Evolutionary conservation across 768 basidiomycete species (phyloP).

Genomic region (Boletus tomentosulus): DNA sequence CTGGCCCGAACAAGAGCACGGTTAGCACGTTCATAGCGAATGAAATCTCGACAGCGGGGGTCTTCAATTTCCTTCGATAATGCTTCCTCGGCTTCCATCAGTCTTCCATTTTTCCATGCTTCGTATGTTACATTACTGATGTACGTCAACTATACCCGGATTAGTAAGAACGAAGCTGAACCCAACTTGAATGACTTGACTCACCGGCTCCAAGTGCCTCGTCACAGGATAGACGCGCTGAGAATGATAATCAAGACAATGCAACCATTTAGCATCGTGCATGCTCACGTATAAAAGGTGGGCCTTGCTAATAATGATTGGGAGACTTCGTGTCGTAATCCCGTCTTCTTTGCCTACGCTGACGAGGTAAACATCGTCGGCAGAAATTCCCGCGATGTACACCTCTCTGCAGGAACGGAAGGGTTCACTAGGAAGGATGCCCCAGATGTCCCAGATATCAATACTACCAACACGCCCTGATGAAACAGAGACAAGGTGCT

Average conservation of each 20-base stretch:
- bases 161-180: not conserved
- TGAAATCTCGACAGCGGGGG: not conserved
- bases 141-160: constrained; percentile 9
- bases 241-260: not conserved
- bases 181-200: not conserved
- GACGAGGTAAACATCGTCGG: constrained; percentile 1
- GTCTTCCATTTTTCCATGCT: constrained; percentile 7
- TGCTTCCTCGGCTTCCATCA: constrained; percentile 2
- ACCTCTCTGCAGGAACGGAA: not conserved
- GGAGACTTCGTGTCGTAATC: constrained; percentile 1
- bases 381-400: not conserved
- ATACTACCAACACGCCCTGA: not conserved
- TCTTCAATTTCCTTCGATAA: constrained; percentile 12
- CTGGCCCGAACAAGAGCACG: constrained; percentile 15
- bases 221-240: constrained; percentile 5
- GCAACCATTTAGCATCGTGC: not conserved
- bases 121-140: constrained; percentile 1
- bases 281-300: constrained; percentile 6
- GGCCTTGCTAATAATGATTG: not conserved
- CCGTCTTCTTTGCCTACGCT: not conserved
- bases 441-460: constrained; percentile 7
- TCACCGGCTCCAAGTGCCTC: constrained; percentile 4
- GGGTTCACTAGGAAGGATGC: not conserved
- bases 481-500: constrained; percentile 11
- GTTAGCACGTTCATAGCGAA: constrained; percentile 8